A percentile compares a stretch with the other conserved stretches of the same genome.
phyloP scores from a whole-genome alignment of 345 rosid genomes.

The Salix suchowensis region DNA sequence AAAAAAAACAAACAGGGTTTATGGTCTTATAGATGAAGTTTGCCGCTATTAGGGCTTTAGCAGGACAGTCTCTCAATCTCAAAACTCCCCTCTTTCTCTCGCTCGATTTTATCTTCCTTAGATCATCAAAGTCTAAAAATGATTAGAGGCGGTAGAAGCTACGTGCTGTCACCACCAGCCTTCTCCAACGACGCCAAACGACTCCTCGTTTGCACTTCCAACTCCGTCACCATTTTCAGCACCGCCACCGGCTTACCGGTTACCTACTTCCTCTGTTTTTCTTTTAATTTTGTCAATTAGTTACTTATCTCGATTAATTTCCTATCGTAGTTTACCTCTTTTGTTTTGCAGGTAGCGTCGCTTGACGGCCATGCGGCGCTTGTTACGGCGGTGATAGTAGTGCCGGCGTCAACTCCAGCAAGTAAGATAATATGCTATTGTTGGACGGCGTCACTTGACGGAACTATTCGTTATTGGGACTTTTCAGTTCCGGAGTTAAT shows the following conservation, averaged over 20 bases:
- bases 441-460: conserved; percentile 96
- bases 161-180: conserved; percentile 63
- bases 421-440: conserved; percentile 57
- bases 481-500: conserved; percentile 69
- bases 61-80: not conserved
- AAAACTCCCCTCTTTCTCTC: not conserved
- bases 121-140: conserved; percentile 21
- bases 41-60: not conserved
- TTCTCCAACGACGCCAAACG: conserved; percentile 92
- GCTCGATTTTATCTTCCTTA: not conserved
- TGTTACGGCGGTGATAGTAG: conserved; percentile 71
- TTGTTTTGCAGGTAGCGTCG: conserved; percentile 42
- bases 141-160: conserved; percentile 82
- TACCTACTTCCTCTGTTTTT: not conserved
- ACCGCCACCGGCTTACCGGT: conserved; percentile 81
- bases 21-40: not conserved
- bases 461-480: conserved; percentile 89
- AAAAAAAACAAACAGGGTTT: not conserved
- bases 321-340: not conserved
- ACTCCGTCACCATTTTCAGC: conserved; percentile 76
- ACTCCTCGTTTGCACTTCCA: conserved; percentile 73
- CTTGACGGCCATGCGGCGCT: conserved; percentile 77
- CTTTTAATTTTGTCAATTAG: too few relatives aligned
- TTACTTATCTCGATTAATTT: not conserved
- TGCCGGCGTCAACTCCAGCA: conserved; percentile 55